Percentiles rank a stretch among this genome's conserved stretches.
phyloP scores from a whole-genome alignment of 2,329 filamentous ascomycete species.

The Parastagonospora avenae region DNA sequence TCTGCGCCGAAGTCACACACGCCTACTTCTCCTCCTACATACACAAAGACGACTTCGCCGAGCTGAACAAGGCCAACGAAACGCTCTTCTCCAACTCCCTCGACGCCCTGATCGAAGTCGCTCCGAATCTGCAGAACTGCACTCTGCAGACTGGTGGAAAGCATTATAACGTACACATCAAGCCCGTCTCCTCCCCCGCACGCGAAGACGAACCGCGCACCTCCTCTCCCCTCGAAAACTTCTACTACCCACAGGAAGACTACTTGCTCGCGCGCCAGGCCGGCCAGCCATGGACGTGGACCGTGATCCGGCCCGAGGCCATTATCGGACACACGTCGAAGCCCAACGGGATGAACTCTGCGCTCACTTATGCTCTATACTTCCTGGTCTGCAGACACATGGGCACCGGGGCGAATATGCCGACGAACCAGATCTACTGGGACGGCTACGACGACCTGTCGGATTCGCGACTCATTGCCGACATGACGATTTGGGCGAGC shows the following conservation, averaged over 20 bases:
- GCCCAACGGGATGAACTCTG: conserved; percentile 9
- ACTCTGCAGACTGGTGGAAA: conserved; percentile 13
- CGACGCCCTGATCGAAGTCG: conserved; percentile 2
- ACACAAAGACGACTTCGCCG: conserved; percentile 8
- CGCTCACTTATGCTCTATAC: conserved; percentile 10
- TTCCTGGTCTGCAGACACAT: conserved; percentile 9
- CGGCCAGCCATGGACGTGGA: conserved; percentile 2
- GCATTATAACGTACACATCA: conserved; percentile 9
- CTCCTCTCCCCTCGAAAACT: conserved; percentile 1
- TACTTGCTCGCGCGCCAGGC: conserved; percentile 2
- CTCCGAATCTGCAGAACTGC: background rate
- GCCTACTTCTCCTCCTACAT: conserved; percentile 14
- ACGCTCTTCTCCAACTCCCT: conserved; percentile 6
- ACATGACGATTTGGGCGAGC: conserved; percentile 3
- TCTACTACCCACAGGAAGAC: conserved; percentile 14
- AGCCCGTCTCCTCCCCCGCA: conserved; percentile 4
- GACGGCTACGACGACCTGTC: conserved; percentile 4
- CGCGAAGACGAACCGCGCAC: conserved; percentile 3
- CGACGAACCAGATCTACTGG: conserved; percentile 7
- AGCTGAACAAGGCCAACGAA: conserved; percentile 3
- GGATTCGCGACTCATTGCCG: conserved; percentile 2
- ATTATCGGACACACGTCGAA: conserved; percentile 8
- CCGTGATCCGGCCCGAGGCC: conserved; percentile 7
- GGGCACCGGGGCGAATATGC: background rate
- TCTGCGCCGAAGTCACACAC: conserved; percentile 7